phyloP scores from a whole-genome alignment of 495 filamentous ascomycete genomes.

The Xylaria palmicola region DNA sequence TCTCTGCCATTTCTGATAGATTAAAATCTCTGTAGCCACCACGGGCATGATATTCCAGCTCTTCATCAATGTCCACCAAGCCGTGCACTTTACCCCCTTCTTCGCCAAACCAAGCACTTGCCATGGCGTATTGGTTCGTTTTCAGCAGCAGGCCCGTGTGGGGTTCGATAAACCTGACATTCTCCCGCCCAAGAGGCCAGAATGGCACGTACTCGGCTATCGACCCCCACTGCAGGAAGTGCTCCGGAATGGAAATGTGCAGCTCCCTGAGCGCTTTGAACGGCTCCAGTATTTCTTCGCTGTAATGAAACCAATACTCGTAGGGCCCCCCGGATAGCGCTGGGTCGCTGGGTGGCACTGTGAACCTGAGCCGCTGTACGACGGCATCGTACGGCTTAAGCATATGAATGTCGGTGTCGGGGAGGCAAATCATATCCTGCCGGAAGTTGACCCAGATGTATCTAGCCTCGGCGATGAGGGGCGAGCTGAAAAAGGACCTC shows the following conservation, averaged over 20 bases:
- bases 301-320: not conserved
- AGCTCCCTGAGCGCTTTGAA: not conserved
- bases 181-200: not conserved
- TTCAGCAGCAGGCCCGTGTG: not conserved
- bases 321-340: not conserved
- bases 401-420: not conserved
- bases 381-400: not conserved
- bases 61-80: not conserved
- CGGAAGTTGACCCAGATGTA: constrained; percentile 6
- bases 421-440: not conserved
- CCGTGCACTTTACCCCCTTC: not conserved
- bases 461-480: not conserved
- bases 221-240: not conserved
- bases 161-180: not conserved
- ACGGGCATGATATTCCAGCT: not conserved
- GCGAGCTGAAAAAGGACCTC: not conserved
- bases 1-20: not conserved
- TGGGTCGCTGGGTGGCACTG: not conserved
- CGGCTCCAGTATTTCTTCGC: not conserved
- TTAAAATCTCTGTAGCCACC: not conserved
- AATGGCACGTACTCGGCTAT: not conserved
- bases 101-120: not conserved
- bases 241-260: not conserved
- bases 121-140: not conserved
- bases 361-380: not conserved